Percentiles rank a stretch among this genome's conserved stretches.
These are phyloP conservation scores for Cyclocybe cylindracea DNA, from an alignment of 768 basidiomycete species.

Conservation along the genomic window DNA sequence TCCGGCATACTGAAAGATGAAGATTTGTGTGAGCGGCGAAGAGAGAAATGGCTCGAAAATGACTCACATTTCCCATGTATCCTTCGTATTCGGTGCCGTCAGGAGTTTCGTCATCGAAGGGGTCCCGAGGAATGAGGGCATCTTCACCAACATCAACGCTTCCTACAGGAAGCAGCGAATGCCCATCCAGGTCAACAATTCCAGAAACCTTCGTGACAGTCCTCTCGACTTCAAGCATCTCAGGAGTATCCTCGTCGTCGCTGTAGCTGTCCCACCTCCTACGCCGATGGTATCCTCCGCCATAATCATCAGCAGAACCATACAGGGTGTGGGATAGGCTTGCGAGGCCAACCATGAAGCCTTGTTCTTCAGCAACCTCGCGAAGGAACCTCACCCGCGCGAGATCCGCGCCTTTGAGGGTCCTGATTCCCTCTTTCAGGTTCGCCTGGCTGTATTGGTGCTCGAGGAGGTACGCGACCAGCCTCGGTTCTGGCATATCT, in stretches of 20 bases:
- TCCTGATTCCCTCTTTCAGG: conserved; percentile 18
- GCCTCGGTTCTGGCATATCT: conserved; percentile 14
- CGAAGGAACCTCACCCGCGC: conserved; percentile 31
- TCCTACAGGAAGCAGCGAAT: conserved; percentile 10
- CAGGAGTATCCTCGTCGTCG: conserved; percentile 8
- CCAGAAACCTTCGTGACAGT: conserved; percentile 20
- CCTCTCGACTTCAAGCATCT: conserved; percentile 24
- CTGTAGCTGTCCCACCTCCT: conserved; percentile 17
- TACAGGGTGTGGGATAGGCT: conserved; percentile 28
- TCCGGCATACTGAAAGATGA: conserved; percentile 20
- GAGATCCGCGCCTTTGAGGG: conserved; percentile 41
- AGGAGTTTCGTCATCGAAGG: conserved; percentile 33
- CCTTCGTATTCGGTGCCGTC: conserved; percentile 40
- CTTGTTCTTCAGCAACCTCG: conserved; percentile 30
- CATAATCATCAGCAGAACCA: conserved; percentile 21
- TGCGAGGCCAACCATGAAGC: conserved; percentile 36
- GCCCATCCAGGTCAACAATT: conserved; percentile 34
- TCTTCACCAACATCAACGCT: conserved; percentile 21
- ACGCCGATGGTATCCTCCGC: conserved; percentile 13
- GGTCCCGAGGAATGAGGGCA: conserved; percentile 32
- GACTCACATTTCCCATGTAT: conserved; percentile 40
- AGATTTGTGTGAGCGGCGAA: no score
- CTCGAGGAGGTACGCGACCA: conserved; percentile 25
- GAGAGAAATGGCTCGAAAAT: neutral
- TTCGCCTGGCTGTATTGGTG: conserved; percentile 28